Conservation (phyloP, 1,284 basidiomycete species). For the Ustilago loliicola region DNA sequence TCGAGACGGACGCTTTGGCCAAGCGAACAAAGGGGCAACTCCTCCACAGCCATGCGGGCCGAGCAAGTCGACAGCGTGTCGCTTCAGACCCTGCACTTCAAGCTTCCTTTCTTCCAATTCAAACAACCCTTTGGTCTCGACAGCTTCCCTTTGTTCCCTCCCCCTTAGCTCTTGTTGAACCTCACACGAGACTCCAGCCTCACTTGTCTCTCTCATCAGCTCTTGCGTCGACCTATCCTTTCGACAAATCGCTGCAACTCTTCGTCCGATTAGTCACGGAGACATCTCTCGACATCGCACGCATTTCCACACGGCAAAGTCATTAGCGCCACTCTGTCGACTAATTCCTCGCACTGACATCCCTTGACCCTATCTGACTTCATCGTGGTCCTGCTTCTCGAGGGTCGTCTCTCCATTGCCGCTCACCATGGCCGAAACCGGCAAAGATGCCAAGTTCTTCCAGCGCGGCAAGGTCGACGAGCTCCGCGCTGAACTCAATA, state of each 20-base stretch:
- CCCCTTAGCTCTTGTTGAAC: neutral
- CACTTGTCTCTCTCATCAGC: neutral
- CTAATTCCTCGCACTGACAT: neutral
- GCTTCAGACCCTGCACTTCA: neutral
- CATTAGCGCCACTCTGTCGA: neutral
- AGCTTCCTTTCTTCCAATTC: constrained; percentile 4
- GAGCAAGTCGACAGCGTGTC: constrained; percentile 1
- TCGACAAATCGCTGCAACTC: neutral
- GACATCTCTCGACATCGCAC: neutral
- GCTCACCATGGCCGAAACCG: constrained; percentile 58
- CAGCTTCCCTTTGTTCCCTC: constrained; percentile 11
- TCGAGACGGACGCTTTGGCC: neutral
- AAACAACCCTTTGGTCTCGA: neutral
- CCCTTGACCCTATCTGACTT: neutral
- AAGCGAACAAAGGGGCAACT: neutral
- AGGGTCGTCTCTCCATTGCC: neutral
- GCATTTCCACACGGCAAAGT: neutral
- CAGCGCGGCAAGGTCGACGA: constrained; percentile 68
- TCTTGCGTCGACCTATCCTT: neutral
- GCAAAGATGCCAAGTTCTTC: constrained; percentile 69
- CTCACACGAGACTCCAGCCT: neutral
- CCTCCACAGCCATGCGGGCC: neutral
- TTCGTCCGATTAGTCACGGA: neutral
- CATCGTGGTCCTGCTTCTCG: neutral
- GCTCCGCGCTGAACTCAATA: constrained; percentile 65